Conservation (phyloP, 2,329 filamentous ascomycete genomes). For the Fusarium coffeatum region DNA sequence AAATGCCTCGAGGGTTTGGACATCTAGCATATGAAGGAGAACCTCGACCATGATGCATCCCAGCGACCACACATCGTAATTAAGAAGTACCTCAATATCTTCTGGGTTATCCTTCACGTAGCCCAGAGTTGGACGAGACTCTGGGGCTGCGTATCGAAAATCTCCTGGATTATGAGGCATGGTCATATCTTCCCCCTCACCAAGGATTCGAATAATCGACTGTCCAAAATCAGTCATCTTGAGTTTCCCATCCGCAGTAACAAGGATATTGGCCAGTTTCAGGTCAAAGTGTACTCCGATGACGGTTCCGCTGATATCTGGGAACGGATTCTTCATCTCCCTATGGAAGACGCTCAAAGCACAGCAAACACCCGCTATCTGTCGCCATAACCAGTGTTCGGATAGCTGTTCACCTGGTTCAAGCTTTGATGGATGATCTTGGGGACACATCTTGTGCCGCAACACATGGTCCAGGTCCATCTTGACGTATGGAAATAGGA, state of each 20-base stretch:
- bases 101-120: rapidly evolving
- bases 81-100: background rate
- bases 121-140: background rate
- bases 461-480: background rate
- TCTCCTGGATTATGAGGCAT: background rate
- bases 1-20: background rate
- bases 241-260: background rate
- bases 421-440: background rate
- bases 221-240: background rate
- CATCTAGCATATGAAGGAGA: background rate
- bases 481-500: background rate
- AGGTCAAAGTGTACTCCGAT: background rate
- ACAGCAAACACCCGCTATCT: background rate
- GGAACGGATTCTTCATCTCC: background rate
- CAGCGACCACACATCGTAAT: background rate
- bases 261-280: background rate
- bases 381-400: background rate
- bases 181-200: too few species aligned
- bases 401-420: background rate
- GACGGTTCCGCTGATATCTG: background rate
- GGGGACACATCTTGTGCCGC: background rate
- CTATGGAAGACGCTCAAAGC: background rate
- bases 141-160: background rate
- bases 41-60: background rate
- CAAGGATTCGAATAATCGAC: background rate